Evolutionary conservation across 208 protist genomes (phyloP).

Genomic region (Acanthamoeba royreba): DNA sequence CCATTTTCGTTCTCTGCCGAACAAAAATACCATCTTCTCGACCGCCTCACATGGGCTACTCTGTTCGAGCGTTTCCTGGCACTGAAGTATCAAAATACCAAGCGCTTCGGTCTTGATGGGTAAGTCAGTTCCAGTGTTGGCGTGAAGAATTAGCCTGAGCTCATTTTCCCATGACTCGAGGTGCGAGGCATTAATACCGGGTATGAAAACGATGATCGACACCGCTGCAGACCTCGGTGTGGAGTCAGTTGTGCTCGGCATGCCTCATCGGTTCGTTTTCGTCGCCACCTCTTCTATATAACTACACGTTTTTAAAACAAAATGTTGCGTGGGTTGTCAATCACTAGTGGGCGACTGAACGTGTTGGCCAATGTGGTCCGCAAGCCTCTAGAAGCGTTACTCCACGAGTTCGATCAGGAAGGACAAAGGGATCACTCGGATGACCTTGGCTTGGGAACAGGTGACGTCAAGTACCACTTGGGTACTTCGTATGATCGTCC

Average conservation of each 20-base stretch:
- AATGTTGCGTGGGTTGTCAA: neutral
- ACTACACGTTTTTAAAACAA: neutral
- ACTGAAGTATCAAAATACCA: constrained; percentile 55
- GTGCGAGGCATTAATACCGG: constrained; percentile 92
- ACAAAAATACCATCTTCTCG: constrained; percentile 87
- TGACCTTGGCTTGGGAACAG: constrained; percentile 62
- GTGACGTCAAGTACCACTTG: constrained; percentile 99
- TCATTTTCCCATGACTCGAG: too few species aligned
- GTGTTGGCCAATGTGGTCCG: constrained; percentile 95
- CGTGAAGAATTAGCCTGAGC: too few species aligned
- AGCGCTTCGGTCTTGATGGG: constrained; percentile 65
- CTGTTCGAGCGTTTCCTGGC: constrained; percentile 83
- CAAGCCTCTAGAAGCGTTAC: constrained; percentile 88
- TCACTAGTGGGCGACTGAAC: constrained; percentile 85
- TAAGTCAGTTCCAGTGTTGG: neutral
- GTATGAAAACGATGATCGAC: constrained; percentile 92
- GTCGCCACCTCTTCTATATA: neutral
- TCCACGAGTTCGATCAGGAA: constrained; percentile 76
- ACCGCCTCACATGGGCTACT: constrained; percentile 89
- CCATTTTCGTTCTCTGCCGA: constrained; percentile 75
- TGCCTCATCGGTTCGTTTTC: constrained; percentile 94
- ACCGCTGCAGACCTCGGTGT: constrained; percentile 85
- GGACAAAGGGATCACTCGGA: neutral
- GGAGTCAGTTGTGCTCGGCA: constrained; percentile 93
- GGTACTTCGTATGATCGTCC: constrained; percentile 84